Base-by-base conservation (phyloP, 768 basidiomycete species). In the Tricholoma matsutake region DNA sequence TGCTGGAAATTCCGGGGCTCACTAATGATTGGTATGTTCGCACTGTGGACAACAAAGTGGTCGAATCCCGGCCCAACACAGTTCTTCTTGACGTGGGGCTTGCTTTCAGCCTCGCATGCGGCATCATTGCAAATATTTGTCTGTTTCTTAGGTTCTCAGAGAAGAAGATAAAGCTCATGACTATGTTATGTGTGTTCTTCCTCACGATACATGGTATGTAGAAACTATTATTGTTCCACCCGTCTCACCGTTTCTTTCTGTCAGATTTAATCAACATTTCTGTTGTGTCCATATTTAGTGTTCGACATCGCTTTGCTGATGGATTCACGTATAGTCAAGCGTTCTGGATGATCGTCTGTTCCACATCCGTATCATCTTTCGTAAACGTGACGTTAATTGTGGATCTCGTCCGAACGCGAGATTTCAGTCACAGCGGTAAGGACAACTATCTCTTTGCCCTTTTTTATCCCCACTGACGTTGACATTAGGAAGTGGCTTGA, bases 1-100 rank as follows among this genome's bases (percentile, higher is more conserved):
- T 94, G n/a, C 78, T 94, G 31, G 88, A 89, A 66, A 90, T 94
- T 29, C 92, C 92, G 0, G 88, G 88, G 14, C 73, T 93, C 10
- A 93, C 90, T 1, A 86, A 86, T 61, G 80, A 82, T 56, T 91
- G 89, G 91, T 91, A 86, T 63, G 81, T 88, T 59, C 80, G 80
- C 6, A 90, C 84, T 0, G 73, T 77, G 31, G 69, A 75, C 18
- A 73, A 81, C 60, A 43, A 78, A 25, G 71, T 75, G 4, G 73
- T 87, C 1, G 81, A 88, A 35, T 76, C 71, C 5, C 78, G 73
- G 54, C 69, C 70, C 11, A 92, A 92, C 58, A 78, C 91, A 0
- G 56, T 71, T 1, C 73, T 91, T 3, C 76, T 95, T 1, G 78
- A 86, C 45, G 68, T 81, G n/a, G 89, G 82, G 1, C 75, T 92